Base-by-base conservation (phyloP, 371 early-diverging fungal genomes). In the Neoconidiobolus thromboides region DNA sequence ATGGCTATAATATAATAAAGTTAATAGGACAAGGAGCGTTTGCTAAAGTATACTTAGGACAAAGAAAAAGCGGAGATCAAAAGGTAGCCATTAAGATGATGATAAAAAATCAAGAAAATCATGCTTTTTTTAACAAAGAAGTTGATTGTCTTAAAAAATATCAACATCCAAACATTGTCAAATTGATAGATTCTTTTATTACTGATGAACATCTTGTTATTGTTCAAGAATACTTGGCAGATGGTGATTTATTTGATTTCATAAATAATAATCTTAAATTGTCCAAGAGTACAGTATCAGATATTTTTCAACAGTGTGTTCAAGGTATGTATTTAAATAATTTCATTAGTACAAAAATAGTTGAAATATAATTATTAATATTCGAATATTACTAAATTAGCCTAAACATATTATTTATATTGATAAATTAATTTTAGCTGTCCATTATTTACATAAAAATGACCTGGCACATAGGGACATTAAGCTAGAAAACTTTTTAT, bases 381-480 rank as follows among this genome's bases (percentile, higher is more conserved):
- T 26, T 26, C 26, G 26, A 26, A 26, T 26, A 26, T 26, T 26
- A 26, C 26, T 26, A 26, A 26, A 26, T 26, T 26, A 26, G 26
- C 26, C 26, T 26, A 26, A 26, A 26, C 26, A 26, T 26, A 26
- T 26, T 26, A 26, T 26, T 26, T 26, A 26, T 26, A 26, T 26
- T 26, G 26, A 26, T 26, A 26, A 26, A 26, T 26, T 26, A 26
- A 26, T 26, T 26, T 26, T 26, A 61, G 90, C 86, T 14, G 76
- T 91, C 1, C 67, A 73, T 48, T 82, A 86, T 60, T 66, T 91
- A 48, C 84, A 86, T 68, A 66, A 67, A n/a, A 67, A 85, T 59
- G 89, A 89, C 47, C 81, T 91, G 48, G 85, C 86, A 0, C 92
- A 91, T 65, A 74, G 84, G 44, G 85, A 85, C 62, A 59, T 86